phyloP scores from a whole-genome alignment of 139 green algal genomes.

The Chlamydomonas urium region DNA sequence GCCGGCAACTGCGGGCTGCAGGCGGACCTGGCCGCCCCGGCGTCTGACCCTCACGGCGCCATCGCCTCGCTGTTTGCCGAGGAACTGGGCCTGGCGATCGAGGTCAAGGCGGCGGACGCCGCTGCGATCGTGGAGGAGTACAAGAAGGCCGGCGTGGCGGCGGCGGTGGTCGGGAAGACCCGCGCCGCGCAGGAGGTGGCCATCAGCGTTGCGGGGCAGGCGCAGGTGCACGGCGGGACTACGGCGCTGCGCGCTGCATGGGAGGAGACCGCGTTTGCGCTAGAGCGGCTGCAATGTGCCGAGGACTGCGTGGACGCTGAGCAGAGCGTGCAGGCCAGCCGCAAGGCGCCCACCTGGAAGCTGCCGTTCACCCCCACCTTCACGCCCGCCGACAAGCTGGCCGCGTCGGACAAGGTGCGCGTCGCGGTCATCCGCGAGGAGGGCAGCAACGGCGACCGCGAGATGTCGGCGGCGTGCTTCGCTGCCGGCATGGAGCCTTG shows the following conservation, averaged over 20 bases:
- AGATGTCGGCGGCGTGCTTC: slow-evolving; percentile 91
- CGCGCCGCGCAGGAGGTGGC: slow-evolving; percentile 1
- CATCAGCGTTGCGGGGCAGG: slow-evolving; percentile 59
- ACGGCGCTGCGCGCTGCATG: slow-evolving; percentile 77
- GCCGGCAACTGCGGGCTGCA: slow-evolving; percentile 62
- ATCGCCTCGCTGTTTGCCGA: slow-evolving; percentile 84
- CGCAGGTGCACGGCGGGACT: slow-evolving; percentile 39
- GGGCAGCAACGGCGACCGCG: slow-evolving; percentile 94
- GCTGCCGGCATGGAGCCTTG: slow-evolving; percentile 89
- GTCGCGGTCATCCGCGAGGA: slow-evolving; percentile 96
- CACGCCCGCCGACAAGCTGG: slow-evolving; percentile 64
- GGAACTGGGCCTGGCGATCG: slow-evolving; percentile 93
- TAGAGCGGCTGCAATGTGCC: slow-evolving; percentile 82
- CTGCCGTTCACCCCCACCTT: slow-evolving; percentile 74
- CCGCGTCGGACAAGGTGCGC: slow-evolving; percentile 53
- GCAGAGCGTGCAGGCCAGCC: slow-evolving; percentile 46
- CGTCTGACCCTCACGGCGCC: slow-evolving; percentile 23
- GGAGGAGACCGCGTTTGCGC: slow-evolving; percentile 91
- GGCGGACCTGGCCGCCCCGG: slow-evolving; percentile 56
- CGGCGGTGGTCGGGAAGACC: slow-evolving; percentile 62
- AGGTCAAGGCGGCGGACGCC: slow-evolving; percentile 66
- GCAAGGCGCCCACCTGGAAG: slow-evolving; percentile 72
- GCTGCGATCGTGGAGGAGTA: slow-evolving; percentile 64
- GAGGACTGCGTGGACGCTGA: slow-evolving; percentile 82
- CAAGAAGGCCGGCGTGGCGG: slow-evolving; percentile 59